Base-by-base conservation (phyloP, 495 filamentous ascomycete genomes). In the Lophiostoma macrostomum region DNA sequence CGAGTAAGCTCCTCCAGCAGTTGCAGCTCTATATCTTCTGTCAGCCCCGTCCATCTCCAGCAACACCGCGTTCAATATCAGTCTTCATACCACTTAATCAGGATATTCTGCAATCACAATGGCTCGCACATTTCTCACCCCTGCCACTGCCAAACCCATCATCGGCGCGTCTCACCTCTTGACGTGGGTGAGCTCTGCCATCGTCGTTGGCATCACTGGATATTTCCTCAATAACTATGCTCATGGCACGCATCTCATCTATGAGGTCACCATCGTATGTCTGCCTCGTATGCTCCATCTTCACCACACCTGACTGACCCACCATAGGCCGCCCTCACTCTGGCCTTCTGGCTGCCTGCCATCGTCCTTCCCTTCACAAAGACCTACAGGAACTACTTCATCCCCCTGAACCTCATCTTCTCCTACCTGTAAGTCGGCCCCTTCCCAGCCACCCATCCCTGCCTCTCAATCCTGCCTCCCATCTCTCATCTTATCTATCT, bases 151-250 rank as follows among this genome's bases (percentile, higher is more conserved):
- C 11, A 41, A 36, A 20, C 2, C 14, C 45, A 2, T 44, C 12
- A 11, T 57, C 19, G 18, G 12, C 14, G 22, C 3, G 22, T 42
- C 24, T 37, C 45, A 57, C 45, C 50, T 57, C 28, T 20, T 57
- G 44, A 34, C 35, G 2, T 57, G 44, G 37, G 38, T 27, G 13
- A 34, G 25, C 20, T 42, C 53, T 14, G 45, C 44, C 36, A 57
- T 57, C 30, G 53, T 57, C 16, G 53, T 50, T 16, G 53, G 53
- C 27, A 57, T 57, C 44, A 57, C 53, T 1, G 53, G 35, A n/a
- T 44, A 57, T 28, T 57, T 57, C 29, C n/a, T 57, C 7, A 57
- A 50, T n/a, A 18, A 57, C 53, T 57, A 22, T 29, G 2, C 31
- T 14, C 53, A 43, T 24, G 44, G 50, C 36, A 27, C 28, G 20